These are phyloP conservation scores for Hyphodiscus sp. DNA, from an alignment of 2,329 filamentous ascomycete species.

Conservation along the genomic window DNA sequence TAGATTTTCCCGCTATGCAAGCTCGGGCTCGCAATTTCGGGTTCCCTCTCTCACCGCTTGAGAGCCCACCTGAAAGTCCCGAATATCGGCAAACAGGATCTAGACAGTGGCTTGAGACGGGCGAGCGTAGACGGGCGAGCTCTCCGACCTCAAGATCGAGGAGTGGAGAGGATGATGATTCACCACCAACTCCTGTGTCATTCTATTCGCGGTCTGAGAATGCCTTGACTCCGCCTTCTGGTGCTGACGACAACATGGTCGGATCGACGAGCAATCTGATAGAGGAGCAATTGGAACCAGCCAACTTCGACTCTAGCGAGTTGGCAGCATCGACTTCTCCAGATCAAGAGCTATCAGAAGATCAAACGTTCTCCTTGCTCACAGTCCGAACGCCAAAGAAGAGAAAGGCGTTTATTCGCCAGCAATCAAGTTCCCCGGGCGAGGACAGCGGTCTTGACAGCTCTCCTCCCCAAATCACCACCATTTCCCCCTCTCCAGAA, in stretches of 20 bases:
- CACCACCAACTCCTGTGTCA: slow-evolving; percentile 11
- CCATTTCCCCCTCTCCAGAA: neutral
- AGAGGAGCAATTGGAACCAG: slow-evolving; percentile 2
- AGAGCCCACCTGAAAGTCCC: slow-evolving; percentile 22
- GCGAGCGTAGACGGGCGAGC: slow-evolving; percentile 14
- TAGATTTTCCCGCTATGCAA: slow-evolving; percentile 21
- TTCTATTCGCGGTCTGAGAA: slow-evolving; percentile 11
- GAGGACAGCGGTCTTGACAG: neutral
- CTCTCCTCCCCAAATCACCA: neutral
- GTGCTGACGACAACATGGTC: neutral
- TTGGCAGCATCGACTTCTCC: neutral
- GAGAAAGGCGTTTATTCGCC: neutral
- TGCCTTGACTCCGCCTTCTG: slow-evolving; percentile 6
- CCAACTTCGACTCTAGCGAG: neutral
- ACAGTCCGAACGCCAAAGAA: neutral
- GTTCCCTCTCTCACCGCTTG: slow-evolving; percentile 16
- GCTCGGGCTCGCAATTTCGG: slow-evolving; percentile 13
- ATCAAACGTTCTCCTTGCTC: neutral
- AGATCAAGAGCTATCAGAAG: neutral
- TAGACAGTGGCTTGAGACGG: slow-evolving; percentile 12
- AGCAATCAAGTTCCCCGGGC: neutral
- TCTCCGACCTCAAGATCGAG: slow-evolving; percentile 1
- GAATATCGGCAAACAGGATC: slow-evolving; percentile 10
- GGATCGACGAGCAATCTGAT: neutral
- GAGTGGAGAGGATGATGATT: slow-evolving; percentile 7